Base-by-base conservation (phyloP, 2,329 filamentous ascomycete genomes). In the Cordyceps farinosa region DNA sequence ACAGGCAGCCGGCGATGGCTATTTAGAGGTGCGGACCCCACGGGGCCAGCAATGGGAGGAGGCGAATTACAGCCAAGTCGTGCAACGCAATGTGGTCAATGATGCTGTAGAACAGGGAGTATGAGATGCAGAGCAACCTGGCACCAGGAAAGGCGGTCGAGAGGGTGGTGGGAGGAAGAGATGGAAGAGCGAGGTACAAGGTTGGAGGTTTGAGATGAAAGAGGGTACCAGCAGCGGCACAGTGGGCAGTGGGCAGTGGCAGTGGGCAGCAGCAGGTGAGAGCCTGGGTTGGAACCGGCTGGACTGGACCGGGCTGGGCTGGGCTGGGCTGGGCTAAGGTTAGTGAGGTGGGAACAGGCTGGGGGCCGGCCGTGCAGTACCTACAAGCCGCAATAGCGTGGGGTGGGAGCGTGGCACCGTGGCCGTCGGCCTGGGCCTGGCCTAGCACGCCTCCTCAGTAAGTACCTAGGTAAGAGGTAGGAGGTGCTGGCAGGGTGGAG, bases 31-130 rank as follows among this genome's bases (percentile, higher is more conserved):
- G 63, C 63, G 58, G 63, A 65, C 63, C 63, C 63, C 63, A 65
- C 63, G 54, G 63, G 63, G 63, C 59, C 63, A 65, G 58, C 58
- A 65, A 52, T 45, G 59, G 44, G 48, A 55, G 53, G 54, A 62
- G 44, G 55, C 22, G 48, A 63, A 38, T 48, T 48, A 63, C 38
- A 34, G 60, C 60, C 60, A 62, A 42, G 44, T 45, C 27, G 34
- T 62, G 51, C 36, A 27, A 55, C 30, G 52, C 13, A 5, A 32
- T 38, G 34, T 50, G 32, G 51, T 32, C 60, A 62, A 62, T 62
- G 60, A 55, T 30, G 60, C 44, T 55, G 60, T 45, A 50, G 40
- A 50, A 48, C 60, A 36, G 42, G 38, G 13, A 9, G 4, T 36
- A 51, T 34, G 22, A 62, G 40, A n/a, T 32, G 52, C 38, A 34